Conservation (phyloP, 2,329 filamentous ascomycete genomes). For the Colletotrichum aenigma region DNA sequence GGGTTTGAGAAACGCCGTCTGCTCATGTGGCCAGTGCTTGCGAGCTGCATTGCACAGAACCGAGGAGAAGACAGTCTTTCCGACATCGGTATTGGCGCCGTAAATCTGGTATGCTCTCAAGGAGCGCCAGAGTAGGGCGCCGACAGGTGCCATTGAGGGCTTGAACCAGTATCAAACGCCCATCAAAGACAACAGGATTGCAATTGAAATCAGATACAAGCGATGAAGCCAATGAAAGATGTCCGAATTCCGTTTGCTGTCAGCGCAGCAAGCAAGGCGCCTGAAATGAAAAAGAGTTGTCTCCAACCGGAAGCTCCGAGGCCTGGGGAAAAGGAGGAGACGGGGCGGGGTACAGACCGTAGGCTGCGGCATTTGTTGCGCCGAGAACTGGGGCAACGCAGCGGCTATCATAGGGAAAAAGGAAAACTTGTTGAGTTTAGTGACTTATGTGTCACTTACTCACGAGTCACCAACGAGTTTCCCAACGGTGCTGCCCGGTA, state of each 20-base stretch:
- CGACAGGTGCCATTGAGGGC: constrained; percentile 48
- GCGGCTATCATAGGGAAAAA: constrained; percentile 11
- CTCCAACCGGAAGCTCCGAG: background rate
- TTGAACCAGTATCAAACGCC: background rate
- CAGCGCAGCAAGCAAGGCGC: background rate
- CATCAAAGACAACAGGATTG: background rate
- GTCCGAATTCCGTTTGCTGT: background rate
- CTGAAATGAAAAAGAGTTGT: background rate
- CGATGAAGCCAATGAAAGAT: background rate
- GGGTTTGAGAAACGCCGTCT: constrained; percentile 75
- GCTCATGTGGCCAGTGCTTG: constrained; percentile 46
- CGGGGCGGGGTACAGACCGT: constrained; percentile 1
- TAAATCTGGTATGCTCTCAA: constrained; percentile 77
- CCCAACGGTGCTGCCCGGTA: background rate
- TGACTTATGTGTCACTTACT: constrained; percentile 8
- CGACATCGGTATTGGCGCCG: constrained; percentile 83
- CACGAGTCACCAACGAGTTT: background rate
- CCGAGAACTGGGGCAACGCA: background rate
- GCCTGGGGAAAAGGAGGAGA: background rate
- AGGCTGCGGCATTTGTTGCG: constrained; percentile 16
- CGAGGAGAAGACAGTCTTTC: constrained; percentile 82
- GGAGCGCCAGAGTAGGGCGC: constrained; percentile 69
- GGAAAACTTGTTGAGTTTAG: constrained; percentile 22
- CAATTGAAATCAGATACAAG: background rate
- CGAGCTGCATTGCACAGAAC: constrained; percentile 69